Evolutionary conservation across 345 rosid genomes (phyloP).

Genomic region (Eucalyptus lansdowneana): DNA sequence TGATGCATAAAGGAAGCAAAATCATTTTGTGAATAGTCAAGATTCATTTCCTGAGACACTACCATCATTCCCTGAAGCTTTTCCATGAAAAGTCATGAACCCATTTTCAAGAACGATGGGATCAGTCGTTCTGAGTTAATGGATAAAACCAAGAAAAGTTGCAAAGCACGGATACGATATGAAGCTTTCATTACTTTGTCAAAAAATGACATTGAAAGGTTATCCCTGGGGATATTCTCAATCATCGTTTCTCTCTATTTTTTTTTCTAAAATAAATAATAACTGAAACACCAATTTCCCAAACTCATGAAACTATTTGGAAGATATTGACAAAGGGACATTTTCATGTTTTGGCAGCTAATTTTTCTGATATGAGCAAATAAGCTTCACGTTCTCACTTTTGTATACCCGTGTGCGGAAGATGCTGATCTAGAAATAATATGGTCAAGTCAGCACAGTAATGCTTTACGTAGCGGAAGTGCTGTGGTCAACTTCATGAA

Average conservation of each 20-base stretch:
- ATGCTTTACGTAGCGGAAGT: background rate
- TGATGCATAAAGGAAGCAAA: background rate
- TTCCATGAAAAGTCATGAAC: background rate
- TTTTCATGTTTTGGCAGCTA: background rate
- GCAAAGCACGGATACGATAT: background rate
- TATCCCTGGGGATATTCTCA: background rate
- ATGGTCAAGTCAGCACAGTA: background rate
- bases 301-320: background rate
- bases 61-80: background rate
- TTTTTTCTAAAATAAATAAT: background rate
- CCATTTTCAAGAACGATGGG: background rate
- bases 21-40: background rate
- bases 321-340: background rate
- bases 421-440: background rate
- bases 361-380: background rate
- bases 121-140: background rate
- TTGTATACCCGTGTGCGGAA: background rate
- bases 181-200: background rate
- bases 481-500: background rate
- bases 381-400: background rate
- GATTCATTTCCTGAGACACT: background rate
- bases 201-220: background rate
- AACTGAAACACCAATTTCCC: background rate
- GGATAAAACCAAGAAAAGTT: background rate
- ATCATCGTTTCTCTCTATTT: background rate